These are phyloP conservation scores for Cucurbita ficifolia DNA, from an alignment of 306 rosid genomes.

Conservation along the genomic window DNA sequence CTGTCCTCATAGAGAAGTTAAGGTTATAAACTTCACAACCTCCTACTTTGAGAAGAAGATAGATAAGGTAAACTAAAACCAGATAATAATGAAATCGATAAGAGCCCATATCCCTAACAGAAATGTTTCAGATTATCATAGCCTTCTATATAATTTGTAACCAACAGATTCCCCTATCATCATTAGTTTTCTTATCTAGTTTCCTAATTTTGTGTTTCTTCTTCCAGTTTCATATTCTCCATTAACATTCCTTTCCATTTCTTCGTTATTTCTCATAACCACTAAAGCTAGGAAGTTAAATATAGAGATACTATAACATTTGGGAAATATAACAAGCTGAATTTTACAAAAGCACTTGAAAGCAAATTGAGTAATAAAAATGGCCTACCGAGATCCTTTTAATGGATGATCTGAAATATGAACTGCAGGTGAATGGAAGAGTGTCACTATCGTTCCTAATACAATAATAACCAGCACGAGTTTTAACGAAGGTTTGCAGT, in stretches of 20 bases:
- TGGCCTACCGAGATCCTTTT: conserved; percentile 39
- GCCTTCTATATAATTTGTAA: background rate
- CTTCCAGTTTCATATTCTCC: background rate
- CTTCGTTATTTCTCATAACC: background rate
- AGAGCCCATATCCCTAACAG: background rate
- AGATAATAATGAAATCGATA: background rate
- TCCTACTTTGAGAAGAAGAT: background rate
- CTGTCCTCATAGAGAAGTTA: background rate
- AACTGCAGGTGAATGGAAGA: conserved; percentile 55
- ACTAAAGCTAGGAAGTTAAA: background rate
- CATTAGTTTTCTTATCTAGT: background rate
- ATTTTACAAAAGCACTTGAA: background rate
- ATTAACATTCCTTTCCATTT: background rate
- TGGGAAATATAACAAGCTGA: background rate
- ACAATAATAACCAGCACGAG: conserved; percentile 37
- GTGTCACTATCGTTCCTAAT: conserved; percentile 50
- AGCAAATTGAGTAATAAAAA: conserved; percentile 1
- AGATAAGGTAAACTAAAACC: background rate
- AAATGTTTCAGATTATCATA: background rate
- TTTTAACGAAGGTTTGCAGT: conserved; percentile 58
- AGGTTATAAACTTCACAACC: background rate
- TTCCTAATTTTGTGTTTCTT: background rate
- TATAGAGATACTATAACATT: background rate
- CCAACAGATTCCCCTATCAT: background rate
- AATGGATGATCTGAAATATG: conserved; percentile 48